These are phyloP conservation scores for Periglandula ipomoeae DNA, from an alignment of 2,329 filamentous ascomycete species.

Conservation along the genomic window DNA sequence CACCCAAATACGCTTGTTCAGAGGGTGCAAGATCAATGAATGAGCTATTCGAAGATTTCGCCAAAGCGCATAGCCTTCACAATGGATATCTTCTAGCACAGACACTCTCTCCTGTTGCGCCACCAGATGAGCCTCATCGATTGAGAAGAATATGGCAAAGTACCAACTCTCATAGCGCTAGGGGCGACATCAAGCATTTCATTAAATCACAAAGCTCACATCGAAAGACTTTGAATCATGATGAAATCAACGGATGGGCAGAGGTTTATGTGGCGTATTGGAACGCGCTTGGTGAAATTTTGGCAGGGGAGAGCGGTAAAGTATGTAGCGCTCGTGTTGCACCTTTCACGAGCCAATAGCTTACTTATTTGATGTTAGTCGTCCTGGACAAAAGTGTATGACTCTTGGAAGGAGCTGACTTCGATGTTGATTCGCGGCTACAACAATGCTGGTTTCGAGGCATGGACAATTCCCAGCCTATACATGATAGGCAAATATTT, in stretches of 20 bases:
- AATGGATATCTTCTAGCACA: conserved; percentile 67
- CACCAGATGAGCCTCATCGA: conserved; percentile 51
- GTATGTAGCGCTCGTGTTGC: conserved; percentile 16
- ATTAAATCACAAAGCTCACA: conserved; percentile 51
- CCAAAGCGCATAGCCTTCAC: conserved; percentile 51
- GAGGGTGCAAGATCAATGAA: no score
- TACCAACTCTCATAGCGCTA: conserved; percentile 56
- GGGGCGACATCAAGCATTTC: conserved; percentile 63
- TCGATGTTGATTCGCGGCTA: conserved; percentile 74
- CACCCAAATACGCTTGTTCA: no score
- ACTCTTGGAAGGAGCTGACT: conserved; percentile 78
- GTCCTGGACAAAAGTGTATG: conserved; percentile 79
- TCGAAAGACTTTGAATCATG: conserved; percentile 45
- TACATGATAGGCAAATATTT: conserved; percentile 84
- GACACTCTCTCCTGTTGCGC: conserved; percentile 63
- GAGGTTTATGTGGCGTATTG: conserved; percentile 80
- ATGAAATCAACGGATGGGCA: conserved; percentile 72
- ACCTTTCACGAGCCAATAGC: neutral
- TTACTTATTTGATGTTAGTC: conserved; percentile 25
- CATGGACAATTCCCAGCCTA: conserved; percentile 88
- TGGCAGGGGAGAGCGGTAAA: conserved; percentile 40
- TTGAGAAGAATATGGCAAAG: conserved; percentile 63
- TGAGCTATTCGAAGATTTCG: conserved; percentile 63
- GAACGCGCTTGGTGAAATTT: conserved; percentile 68
- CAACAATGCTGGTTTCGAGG: conserved; percentile 63